These are phyloP conservation scores for Imleria badia DNA, from an alignment of 768 basidiomycete species.

Conservation along the genomic window DNA sequence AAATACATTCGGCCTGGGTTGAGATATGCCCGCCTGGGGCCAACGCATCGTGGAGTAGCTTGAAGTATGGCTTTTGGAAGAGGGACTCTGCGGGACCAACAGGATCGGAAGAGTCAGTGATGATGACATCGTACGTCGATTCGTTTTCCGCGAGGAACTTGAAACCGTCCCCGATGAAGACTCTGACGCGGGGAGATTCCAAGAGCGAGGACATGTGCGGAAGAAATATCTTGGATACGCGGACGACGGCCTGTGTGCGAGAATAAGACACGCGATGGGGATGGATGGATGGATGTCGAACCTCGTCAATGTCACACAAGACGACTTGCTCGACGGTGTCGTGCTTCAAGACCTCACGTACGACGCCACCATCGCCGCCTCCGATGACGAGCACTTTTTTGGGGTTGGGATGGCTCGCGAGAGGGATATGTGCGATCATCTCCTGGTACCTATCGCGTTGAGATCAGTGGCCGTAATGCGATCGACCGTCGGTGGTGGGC, in stretches of 20 bases:
- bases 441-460: constrained; percentile 80
- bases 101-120: constrained; percentile 98
- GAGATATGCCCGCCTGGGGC: constrained; percentile 89
- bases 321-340: constrained; percentile 87
- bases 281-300: constrained; percentile 26
- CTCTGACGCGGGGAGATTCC: constrained; percentile 74
- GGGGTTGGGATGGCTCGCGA: constrained; percentile 94
- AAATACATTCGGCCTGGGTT: constrained; percentile 94
- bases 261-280: not conserved
- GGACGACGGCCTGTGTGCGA: constrained; percentile 73
- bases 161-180: constrained; percentile 94
- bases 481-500: not conserved
- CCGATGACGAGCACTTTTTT: constrained; percentile 96
- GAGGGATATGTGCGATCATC: constrained; percentile 98
- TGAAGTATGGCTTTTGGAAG: constrained; percentile 97
- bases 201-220: constrained; percentile 92
- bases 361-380: constrained; percentile 97
- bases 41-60: constrained; percentile 88
- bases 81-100: constrained; percentile 93
- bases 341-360: constrained; percentile 96
- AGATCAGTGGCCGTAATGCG: not conserved
- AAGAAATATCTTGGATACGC: constrained; percentile 90
- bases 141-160: constrained; percentile 91
- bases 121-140: constrained; percentile 91
- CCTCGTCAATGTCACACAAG: constrained; percentile 97